phyloP scores from a whole-genome alignment of 2,329 filamentous ascomycete genomes.

The Sporothrix pallida region DNA sequence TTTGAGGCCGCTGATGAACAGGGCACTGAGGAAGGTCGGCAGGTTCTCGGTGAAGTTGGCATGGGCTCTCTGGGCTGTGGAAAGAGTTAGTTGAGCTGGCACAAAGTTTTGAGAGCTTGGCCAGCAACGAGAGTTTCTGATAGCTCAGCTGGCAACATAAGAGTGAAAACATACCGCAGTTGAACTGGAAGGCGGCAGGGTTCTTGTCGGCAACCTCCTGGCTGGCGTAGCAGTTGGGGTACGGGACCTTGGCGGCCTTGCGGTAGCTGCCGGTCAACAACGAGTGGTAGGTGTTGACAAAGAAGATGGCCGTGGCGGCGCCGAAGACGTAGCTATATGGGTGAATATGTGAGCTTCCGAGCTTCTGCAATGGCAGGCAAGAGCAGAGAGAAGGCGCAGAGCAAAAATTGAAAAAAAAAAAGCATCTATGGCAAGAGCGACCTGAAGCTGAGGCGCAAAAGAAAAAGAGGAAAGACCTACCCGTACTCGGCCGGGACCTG shows the following conservation, averaged over 20 bases:
- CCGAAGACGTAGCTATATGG: constrained; percentile 64
- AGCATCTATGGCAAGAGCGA: background rate
- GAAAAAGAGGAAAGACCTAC: constrained; percentile 27
- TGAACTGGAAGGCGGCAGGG: constrained; percentile 62
- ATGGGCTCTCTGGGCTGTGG: constrained; percentile 63
- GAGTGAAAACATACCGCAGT: constrained; percentile 56
- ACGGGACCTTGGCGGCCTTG: constrained; percentile 59
- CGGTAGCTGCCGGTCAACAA: constrained; percentile 56
- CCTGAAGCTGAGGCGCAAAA: background rate
- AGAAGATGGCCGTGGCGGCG: constrained; percentile 61
- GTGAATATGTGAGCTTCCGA: constrained; percentile 12
- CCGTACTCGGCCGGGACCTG: constrained; percentile 35
- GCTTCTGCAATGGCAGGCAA: background rate
- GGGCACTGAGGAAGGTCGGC: constrained; percentile 56
- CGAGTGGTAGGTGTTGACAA: constrained; percentile 62
- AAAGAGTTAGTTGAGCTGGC: background rate
- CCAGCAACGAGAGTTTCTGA: background rate
- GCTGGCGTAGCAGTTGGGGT: constrained; percentile 63
- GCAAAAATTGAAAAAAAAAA: no score
- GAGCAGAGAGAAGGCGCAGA: background rate
- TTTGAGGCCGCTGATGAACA: constrained; percentile 62
- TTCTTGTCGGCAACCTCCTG: constrained; percentile 61
- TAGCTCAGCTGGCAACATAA: background rate
- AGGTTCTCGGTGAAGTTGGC: constrained; percentile 69
- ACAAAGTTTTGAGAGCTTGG: background rate